phyloP scores from a whole-genome alignment of 345 rosid species.

The Brassica incana region DNA sequence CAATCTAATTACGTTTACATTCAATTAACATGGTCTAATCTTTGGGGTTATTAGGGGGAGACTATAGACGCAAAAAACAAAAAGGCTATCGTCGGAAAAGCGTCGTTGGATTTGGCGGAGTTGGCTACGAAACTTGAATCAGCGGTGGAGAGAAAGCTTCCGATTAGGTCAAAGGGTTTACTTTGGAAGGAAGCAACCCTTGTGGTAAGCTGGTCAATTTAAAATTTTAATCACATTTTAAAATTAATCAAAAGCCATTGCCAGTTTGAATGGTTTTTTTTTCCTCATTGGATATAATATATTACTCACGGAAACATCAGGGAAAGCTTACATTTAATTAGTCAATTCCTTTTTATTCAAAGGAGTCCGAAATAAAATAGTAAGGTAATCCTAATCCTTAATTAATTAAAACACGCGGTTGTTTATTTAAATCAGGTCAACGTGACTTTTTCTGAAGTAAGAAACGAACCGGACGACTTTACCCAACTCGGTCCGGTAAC shows the following conservation, averaged over 20 bases:
- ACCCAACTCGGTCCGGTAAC: constrained; percentile 23
- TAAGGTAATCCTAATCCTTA: constrained; percentile 18
- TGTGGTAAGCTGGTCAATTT: constrained; percentile 30
- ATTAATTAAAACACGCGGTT: constrained; percentile 28
- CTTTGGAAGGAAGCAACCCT: constrained; percentile 36
- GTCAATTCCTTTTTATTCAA: neutral
- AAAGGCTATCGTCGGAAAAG: constrained; percentile 30
- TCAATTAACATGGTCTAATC: neutral
- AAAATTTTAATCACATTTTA: neutral
- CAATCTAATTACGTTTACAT: neutral
- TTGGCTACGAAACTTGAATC: constrained; percentile 27
- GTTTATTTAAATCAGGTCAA: constrained; percentile 36
- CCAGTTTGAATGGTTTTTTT: constrained; percentile 12
- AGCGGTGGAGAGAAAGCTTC: constrained; percentile 38
- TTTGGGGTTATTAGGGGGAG: constrained; percentile 20
- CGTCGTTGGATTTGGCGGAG: constrained; percentile 35
- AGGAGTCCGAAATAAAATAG: neutral
- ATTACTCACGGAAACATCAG: constrained; percentile 11
- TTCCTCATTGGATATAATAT: constrained; percentile 2
- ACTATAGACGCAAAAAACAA: constrained; percentile 12
- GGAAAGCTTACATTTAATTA: neutral
- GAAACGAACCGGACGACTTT: constrained; percentile 33
- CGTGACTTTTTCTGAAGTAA: constrained; percentile 30
- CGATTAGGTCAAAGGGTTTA: constrained; percentile 31
- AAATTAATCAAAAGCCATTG: neutral